phyloP scores from a whole-genome alignment of 805 yeast genomes.

The Wickerhamomyces subpelliculosus region DNA sequence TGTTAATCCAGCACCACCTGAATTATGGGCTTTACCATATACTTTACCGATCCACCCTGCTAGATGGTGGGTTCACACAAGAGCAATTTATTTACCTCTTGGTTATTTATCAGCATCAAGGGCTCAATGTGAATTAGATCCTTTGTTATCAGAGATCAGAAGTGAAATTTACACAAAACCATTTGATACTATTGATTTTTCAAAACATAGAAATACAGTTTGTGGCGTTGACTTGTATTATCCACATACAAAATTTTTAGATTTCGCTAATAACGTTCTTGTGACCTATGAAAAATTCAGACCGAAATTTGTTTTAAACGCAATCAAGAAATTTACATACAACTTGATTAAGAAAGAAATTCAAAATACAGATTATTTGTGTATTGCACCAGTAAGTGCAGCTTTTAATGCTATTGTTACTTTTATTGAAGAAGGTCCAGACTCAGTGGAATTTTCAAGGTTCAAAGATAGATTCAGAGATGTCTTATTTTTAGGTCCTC shows the following conservation, averaged over 20 bases:
- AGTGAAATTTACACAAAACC: constrained; percentile 67
- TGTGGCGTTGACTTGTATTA: constrained; percentile 91
- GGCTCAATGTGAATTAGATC: constrained; percentile 52
- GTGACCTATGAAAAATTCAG: constrained; percentile 64
- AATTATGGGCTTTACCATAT: constrained; percentile 84
- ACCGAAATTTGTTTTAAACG: constrained; percentile 62
- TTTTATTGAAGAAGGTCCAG: constrained; percentile 59
- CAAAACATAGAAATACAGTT: constrained; percentile 69
- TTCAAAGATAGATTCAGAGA: constrained; percentile 63
- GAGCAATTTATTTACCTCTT: constrained; percentile 84
- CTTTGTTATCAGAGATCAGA: constrained; percentile 60
- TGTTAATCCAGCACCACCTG: constrained; percentile 97
- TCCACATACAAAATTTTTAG: constrained; percentile 73
- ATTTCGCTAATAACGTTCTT: constrained; percentile 53
- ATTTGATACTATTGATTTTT: constrained; percentile 62
- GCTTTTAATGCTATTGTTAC: constrained; percentile 77
- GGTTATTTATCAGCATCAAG: constrained; percentile 67
- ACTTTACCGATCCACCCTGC: constrained; percentile 84
- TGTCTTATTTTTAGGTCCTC: constrained; percentile 74
- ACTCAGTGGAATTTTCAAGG: constrained; percentile 52
- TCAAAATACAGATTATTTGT: constrained; percentile 68
- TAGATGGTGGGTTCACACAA: constrained; percentile 98
- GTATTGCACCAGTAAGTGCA: constrained; percentile 91
- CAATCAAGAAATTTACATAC: constrained; percentile 46
- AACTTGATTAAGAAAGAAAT: constrained; percentile 68